A percentile compares a stretch with the other conserved stretches of the same genome.
These are phyloP conservation scores for Boletus reticuloceps DNA, from an alignment of 768 basidiomycete species.

Conservation along the genomic window DNA sequence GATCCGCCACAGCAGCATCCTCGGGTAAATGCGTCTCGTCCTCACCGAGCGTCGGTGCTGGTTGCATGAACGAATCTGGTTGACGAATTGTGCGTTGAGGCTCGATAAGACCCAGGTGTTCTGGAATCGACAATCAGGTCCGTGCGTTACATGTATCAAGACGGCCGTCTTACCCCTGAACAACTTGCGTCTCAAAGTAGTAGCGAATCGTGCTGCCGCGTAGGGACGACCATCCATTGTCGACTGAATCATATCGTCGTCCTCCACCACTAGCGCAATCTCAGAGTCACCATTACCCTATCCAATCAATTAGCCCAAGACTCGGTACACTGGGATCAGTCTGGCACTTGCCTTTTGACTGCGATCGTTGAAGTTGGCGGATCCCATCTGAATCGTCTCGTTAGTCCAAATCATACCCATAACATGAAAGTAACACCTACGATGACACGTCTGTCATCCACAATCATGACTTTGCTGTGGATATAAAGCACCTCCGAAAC, in stretches of 20 bases:
- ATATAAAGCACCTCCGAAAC: slow-evolving; percentile 82
- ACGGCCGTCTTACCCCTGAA: slow-evolving; percentile 59
- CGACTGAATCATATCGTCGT: slow-evolving; percentile 70
- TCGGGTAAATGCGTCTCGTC: slow-evolving; percentile 60
- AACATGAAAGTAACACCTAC: slow-evolving; percentile 41
- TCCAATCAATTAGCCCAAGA: slow-evolving; percentile 7
- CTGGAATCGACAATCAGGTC: slow-evolving; percentile 36
- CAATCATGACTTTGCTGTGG: slow-evolving; percentile 90
- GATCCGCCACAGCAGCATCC: slow-evolving; percentile 74
- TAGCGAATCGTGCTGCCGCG: slow-evolving; percentile 75
- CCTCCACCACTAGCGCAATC: slow-evolving; percentile 90
- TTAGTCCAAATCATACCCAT: slow-evolving; percentile 1
- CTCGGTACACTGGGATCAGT: neutral
- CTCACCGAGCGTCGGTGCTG: slow-evolving; percentile 68
- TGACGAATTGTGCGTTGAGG: slow-evolving; percentile 55
- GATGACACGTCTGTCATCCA: slow-evolving; percentile 88
- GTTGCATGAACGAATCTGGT: slow-evolving; percentile 63
- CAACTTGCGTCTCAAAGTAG: slow-evolving; percentile 77
- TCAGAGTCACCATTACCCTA: slow-evolving; percentile 94
- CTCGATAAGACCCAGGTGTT: slow-evolving; percentile 82
- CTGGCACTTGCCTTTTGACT: slow-evolving; percentile 58
- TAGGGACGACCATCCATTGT: slow-evolving; percentile 78
- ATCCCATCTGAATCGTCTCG: slow-evolving; percentile 65
- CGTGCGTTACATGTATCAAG: neutral
- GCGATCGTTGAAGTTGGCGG: slow-evolving; percentile 90